phyloP scores from a whole-genome alignment of 345 rosid genomes.

The Balakata baccata region DNA sequence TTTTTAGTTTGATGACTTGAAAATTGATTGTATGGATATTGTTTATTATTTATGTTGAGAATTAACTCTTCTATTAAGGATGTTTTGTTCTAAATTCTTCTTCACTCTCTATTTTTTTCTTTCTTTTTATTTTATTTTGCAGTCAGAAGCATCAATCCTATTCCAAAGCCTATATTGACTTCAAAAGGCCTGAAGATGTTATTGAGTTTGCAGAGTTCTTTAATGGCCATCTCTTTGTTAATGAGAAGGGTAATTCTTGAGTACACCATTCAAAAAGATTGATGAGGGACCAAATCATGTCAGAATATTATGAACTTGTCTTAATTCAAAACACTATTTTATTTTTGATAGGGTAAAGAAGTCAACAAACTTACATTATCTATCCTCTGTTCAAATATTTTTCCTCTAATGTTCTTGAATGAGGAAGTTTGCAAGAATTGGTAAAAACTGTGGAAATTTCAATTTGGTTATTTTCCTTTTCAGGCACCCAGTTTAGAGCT shows the following conservation, averaged over 20 bases:
- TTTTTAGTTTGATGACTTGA: background rate
- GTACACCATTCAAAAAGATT: slow-evolving; percentile 13
- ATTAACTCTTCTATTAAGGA: background rate
- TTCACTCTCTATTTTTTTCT: too few relatives aligned
- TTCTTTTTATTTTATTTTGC: too few relatives aligned
- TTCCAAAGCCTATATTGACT: slow-evolving; percentile 66
- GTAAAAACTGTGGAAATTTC: background rate
- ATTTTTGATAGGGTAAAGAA: slow-evolving; percentile 4
- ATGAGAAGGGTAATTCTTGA: slow-evolving; percentile 62
- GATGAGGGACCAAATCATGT: slow-evolving; percentile 11
- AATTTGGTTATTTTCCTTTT: slow-evolving; percentile 9
- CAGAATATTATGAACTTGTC: background rate
- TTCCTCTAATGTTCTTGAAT: background rate
- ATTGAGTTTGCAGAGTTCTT: slow-evolving; percentile 70
- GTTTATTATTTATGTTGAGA: background rate
- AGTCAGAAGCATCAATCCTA: slow-evolving; percentile 56
- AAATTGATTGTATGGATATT: background rate
- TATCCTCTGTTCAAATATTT: background rate
- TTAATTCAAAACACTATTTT: slow-evolving; percentile 11
- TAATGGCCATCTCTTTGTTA: slow-evolving; percentile 68
- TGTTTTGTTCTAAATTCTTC: background rate
- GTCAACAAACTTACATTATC: background rate
- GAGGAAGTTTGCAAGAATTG: background rate
- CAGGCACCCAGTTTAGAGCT: slow-evolving; percentile 64
- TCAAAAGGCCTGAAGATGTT: slow-evolving; percentile 60